phyloP scores from a whole-genome alignment of 2,329 filamentous ascomycete genomes.

The Emergomyces orientalis region DNA sequence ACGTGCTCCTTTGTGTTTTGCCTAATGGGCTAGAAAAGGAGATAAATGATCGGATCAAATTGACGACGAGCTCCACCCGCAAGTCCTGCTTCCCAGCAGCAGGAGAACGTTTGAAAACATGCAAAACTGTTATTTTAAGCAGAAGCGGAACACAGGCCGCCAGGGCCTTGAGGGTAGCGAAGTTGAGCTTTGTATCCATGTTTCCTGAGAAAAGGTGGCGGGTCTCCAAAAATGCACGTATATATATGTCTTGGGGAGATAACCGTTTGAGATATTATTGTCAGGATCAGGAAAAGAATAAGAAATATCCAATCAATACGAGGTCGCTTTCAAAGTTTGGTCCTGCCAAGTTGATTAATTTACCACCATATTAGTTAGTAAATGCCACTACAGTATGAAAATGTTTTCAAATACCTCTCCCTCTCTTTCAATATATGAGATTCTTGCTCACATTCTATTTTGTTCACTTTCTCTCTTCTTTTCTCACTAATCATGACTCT shows the following conservation, averaged over 20 bases:
- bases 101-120: slow-evolving; percentile 54
- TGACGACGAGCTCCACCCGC: slow-evolving; percentile 61
- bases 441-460: too few relatives aligned
- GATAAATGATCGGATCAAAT: slow-evolving; percentile 60
- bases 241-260: neutral
- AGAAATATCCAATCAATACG: too few relatives aligned
- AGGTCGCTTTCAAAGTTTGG: too few relatives aligned
- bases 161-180: slow-evolving; percentile 30
- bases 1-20: slow-evolving; percentile 53
- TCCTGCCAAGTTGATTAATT: too few relatives aligned
- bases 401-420: too few relatives aligned
- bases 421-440: too few relatives aligned
- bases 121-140: slow-evolving; percentile 34
- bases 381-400: too few relatives aligned
- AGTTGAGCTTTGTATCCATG: slow-evolving; percentile 25
- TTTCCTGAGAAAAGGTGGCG: slow-evolving; percentile 10
- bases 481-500: too few relatives aligned
- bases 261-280: neutral
- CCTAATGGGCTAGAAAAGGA: slow-evolving; percentile 45
- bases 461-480: too few relatives aligned
- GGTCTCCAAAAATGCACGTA: neutral
- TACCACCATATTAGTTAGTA: too few relatives aligned
- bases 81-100: slow-evolving; percentile 70
- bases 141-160: slow-evolving; percentile 34
- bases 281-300: too few relatives aligned